Evolutionary conservation across 371 early-diverging fungal genomes (phyloP).

Genomic region (Haplosporangium sp.): DNA sequence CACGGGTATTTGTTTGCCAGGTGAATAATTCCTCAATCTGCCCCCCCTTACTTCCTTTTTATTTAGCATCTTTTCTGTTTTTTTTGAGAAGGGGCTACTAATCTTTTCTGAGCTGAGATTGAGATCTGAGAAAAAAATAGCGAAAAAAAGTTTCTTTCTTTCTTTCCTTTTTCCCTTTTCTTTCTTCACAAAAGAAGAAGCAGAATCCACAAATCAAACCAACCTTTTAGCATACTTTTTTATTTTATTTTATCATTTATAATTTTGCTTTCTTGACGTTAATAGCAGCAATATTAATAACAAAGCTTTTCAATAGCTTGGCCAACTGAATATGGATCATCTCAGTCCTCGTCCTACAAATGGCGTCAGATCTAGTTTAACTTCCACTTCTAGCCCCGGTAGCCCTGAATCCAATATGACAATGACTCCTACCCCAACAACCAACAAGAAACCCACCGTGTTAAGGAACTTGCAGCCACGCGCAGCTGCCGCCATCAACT

Average conservation of each 20-base stretch:
- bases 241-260: background rate
- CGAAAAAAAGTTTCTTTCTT: background rate
- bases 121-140: background rate
- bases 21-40: conserved; percentile 2
- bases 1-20: conserved; percentile 2
- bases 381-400: background rate
- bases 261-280: background rate
- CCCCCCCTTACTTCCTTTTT: background rate
- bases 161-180: background rate
- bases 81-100: background rate
- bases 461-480: conserved; percentile 40
- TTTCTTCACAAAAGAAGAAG: background rate
- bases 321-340: background rate
- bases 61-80: background rate
- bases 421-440: background rate
- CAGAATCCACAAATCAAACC: background rate
- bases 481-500: conserved; percentile 34
- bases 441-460: conserved; percentile 3
- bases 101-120: background rate
- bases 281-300: background rate
- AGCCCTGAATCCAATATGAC: background rate
- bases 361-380: background rate
- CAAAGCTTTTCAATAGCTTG: background rate
- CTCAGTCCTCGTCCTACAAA: background rate
- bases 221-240: background rate